phyloP scores from a whole-genome alignment of 2,329 filamentous ascomycete species.

The Pseudogymnoascus sp. region DNA sequence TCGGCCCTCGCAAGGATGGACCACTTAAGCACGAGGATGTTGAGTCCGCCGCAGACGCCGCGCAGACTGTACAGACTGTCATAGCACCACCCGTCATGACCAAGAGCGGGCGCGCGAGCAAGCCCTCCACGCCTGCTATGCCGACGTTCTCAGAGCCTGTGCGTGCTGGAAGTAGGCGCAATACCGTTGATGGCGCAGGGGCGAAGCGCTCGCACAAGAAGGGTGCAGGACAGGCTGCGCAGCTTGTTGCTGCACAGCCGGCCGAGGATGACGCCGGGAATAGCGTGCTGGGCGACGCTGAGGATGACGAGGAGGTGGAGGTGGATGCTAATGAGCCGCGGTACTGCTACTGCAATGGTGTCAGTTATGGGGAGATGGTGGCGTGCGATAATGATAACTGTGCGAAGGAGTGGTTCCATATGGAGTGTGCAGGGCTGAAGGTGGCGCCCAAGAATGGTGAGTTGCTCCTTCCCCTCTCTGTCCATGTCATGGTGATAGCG shows the following conservation, averaged over 20 bases:
- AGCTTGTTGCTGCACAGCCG: constrained; percentile 25
- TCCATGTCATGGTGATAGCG: neutral
- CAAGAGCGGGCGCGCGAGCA: constrained; percentile 59
- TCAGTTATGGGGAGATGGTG: constrained; percentile 80
- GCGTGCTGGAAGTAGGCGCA: constrained; percentile 48
- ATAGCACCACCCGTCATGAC: constrained; percentile 43
- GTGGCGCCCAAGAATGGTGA: constrained; percentile 57
- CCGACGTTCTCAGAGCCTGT: constrained; percentile 50
- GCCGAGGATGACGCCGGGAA: constrained; percentile 31
- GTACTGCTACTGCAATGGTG: constrained; percentile 73
- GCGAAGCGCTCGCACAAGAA: constrained; percentile 54
- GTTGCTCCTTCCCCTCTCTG: constrained; percentile 11
- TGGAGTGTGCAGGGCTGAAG: constrained; percentile 72
- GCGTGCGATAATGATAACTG: constrained; percentile 69
- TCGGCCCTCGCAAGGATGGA: constrained; percentile 37
- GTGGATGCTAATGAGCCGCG: constrained; percentile 62
- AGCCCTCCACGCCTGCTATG: constrained; percentile 57
- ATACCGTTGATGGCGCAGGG: constrained; percentile 25
- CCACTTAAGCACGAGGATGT: constrained; percentile 42
- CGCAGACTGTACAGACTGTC: constrained; percentile 30
- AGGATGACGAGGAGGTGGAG: constrained; percentile 50
- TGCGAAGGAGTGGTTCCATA: constrained; percentile 73
- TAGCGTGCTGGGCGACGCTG: constrained; percentile 30
- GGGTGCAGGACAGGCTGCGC: constrained; percentile 34
- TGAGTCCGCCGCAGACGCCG: constrained; percentile 36